Percentiles rank a stretch among this genome's conserved stretches.
Evolutionary conservation across 495 filamentous ascomycete species (phyloP).

Genomic region (Aspergillus heteromorphus): DNA sequence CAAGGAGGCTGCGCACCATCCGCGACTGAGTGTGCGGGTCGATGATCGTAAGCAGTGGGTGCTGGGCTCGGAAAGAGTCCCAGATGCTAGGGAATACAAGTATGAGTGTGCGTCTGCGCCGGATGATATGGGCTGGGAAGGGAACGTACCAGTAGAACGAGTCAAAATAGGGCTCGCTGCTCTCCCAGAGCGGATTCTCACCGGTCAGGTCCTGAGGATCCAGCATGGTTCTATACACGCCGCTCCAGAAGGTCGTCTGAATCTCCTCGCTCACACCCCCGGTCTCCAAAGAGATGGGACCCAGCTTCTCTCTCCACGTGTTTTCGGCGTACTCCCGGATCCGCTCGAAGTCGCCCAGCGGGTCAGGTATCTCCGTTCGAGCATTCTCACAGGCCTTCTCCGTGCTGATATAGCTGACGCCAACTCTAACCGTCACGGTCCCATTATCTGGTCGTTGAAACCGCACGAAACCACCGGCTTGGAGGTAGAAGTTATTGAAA

Average conservation of each 20-base stretch:
- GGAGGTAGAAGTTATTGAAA: too few relatives aligned
- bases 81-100: slow-evolving; percentile 45
- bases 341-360: slow-evolving; percentile 40
- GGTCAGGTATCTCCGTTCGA: slow-evolving; percentile 53
- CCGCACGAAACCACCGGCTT: slow-evolving; percentile 62
- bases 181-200: slow-evolving; percentile 67
- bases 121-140: neutral
- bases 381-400: slow-evolving; percentile 59
- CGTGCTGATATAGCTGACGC: slow-evolving; percentile 64
- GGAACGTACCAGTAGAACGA: slow-evolving; percentile 48
- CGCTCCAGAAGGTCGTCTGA: slow-evolving; percentile 54
- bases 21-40: slow-evolving; percentile 59
- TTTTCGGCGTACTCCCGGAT: slow-evolving; percentile 41
- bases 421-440: slow-evolving; percentile 63
- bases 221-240: slow-evolving; percentile 53
- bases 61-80: slow-evolving; percentile 62
- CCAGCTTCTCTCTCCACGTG: slow-evolving; percentile 50
- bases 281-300: slow-evolving; percentile 42
- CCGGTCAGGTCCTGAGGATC: slow-evolving; percentile 70
- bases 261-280: slow-evolving; percentile 51
- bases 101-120: too few relatives aligned
- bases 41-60: slow-evolving; percentile 61
- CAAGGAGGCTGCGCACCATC: slow-evolving; percentile 64
- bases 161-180: slow-evolving; percentile 59
- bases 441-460: slow-evolving; percentile 46